These are phyloP conservation scores for Jackrogersella multiformis DNA, from an alignment of 495 filamentous ascomycete genomes.

Conservation along the genomic window DNA sequence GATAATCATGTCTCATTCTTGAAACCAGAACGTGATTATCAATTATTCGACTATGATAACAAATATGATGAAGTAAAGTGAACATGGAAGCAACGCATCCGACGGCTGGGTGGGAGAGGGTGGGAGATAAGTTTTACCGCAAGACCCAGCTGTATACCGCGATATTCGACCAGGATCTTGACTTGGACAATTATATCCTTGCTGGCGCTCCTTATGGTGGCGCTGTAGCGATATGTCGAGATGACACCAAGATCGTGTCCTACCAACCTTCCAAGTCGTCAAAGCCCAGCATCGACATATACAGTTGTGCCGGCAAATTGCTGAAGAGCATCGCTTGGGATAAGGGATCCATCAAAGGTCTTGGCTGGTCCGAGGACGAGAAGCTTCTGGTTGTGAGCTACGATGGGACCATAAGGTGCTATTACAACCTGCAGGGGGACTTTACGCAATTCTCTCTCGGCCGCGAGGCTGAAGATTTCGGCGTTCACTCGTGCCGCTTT, in stretches of 20 bases:
- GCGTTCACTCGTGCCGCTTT: constrained; percentile 87
- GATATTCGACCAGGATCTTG: constrained; percentile 89
- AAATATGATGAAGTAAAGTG: constrained; percentile 51
- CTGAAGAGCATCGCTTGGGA: constrained; percentile 82
- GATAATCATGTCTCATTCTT: neutral
- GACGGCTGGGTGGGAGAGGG: constrained; percentile 90
- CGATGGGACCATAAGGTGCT: constrained; percentile 91
- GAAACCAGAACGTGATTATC: neutral
- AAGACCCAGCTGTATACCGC: constrained; percentile 91
- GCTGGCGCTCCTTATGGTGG: constrained; percentile 94
- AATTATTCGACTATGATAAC: constrained; percentile 19
- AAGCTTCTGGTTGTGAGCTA: constrained; percentile 86
- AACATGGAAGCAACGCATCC: constrained; percentile 67
- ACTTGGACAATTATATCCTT: constrained; percentile 94
- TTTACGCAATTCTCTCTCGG: constrained; percentile 97
- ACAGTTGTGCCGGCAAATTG: constrained; percentile 88
- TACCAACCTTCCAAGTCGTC: constrained; percentile 74
- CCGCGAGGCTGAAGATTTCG: constrained; percentile 85
- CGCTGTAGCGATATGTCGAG: constrained; percentile 91
- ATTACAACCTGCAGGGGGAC: constrained; percentile 89
- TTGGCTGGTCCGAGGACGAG: constrained; percentile 98
- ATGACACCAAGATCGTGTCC: constrained; percentile 83
- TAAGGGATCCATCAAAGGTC: constrained; percentile 83
- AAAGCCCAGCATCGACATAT: constrained; percentile 91
- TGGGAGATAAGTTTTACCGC: constrained; percentile 92